phyloP scores from a whole-genome alignment of 768 basidiomycete genomes.

The Cystobasidium tubakii region DNA sequence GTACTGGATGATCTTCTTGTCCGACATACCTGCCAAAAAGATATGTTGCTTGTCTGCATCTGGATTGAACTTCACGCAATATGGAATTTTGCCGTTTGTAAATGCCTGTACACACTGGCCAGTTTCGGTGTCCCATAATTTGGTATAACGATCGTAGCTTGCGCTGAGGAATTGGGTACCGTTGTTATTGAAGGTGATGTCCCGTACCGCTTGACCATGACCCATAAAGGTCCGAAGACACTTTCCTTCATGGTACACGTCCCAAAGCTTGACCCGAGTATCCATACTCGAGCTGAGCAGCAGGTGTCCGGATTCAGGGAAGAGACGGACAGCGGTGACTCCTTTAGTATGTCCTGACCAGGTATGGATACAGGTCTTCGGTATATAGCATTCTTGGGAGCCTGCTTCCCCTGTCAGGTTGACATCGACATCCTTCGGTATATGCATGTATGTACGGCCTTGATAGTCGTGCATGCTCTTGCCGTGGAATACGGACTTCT shows the following conservation, averaged over 20 bases:
- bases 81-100: slow-evolving; percentile 94
- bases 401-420: slow-evolving; percentile 70
- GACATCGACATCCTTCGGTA: slow-evolving; percentile 75
- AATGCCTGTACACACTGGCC: slow-evolving; percentile 92
- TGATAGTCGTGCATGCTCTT: slow-evolving; percentile 95
- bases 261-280: slow-evolving; percentile 98
- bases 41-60: slow-evolving; percentile 92
- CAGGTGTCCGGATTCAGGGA: slow-evolving; percentile 88
- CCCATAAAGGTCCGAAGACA: slow-evolving; percentile 96
- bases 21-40: slow-evolving; percentile 96
- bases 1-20: slow-evolving; percentile 99
- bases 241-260: slow-evolving; percentile 92
- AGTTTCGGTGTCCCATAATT: slow-evolving; percentile 98
- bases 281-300: slow-evolving; percentile 94
- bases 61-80: slow-evolving; percentile 90
- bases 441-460: slow-evolving; percentile 92
- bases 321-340: slow-evolving; percentile 84
- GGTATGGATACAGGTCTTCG: slow-evolving; percentile 90
- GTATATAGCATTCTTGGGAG: slow-evolving; percentile 84
- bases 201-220: slow-evolving; percentile 92
- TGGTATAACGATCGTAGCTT: slow-evolving; percentile 93
- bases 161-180: slow-evolving; percentile 84
- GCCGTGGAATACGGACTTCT: slow-evolving; percentile 92
- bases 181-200: slow-evolving; percentile 89
- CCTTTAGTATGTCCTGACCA: slow-evolving; percentile 98